A percentile compares a stretch with the other conserved stretches of the same genome.
Conservation (phyloP, 2,329 filamentous ascomycete species). For the Colletotrichum tabaci region DNA sequence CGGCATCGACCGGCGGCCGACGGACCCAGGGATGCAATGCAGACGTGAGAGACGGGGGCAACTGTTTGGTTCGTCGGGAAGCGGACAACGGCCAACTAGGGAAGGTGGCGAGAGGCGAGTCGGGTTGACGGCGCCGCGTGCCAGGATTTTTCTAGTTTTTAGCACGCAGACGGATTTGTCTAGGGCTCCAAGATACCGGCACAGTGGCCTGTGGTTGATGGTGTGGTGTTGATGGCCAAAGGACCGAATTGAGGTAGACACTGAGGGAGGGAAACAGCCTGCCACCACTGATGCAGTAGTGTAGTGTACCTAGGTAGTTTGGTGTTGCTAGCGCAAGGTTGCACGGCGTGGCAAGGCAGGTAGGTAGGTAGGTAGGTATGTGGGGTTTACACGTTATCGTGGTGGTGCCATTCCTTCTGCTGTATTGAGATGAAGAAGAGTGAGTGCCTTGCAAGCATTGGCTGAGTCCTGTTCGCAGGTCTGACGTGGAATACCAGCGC, state of each 20-base stretch:
- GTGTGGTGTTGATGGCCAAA: constrained; percentile 11
- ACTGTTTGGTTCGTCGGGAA: constrained; percentile 34
- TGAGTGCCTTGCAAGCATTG: constrained; percentile 30
- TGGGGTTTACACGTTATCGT: not conserved
- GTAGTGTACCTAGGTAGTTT: too few species aligned
- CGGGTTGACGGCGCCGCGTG: constrained; percentile 17
- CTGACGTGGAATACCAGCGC: constrained; percentile 8
- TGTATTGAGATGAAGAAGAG: constrained; percentile 2
- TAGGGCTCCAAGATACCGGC: constrained; percentile 7
- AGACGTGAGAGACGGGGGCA: constrained; percentile 16
- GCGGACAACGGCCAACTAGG: constrained; percentile 13
- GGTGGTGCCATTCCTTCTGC: not conserved
- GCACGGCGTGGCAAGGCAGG: constrained; percentile 10
- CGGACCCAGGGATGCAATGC: constrained; percentile 8
- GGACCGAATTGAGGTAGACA: constrained; percentile 22
- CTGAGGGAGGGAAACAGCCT: constrained; percentile 16
- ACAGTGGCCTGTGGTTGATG: constrained; percentile 4
- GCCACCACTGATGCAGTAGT: constrained; percentile 12
- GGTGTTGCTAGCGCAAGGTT: constrained; percentile 14
- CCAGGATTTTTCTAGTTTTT: not conserved
- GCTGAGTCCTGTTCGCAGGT: constrained; percentile 13
- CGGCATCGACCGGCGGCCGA: constrained; percentile 5
- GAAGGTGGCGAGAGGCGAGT: constrained; percentile 28
- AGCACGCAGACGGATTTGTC: constrained; percentile 7
- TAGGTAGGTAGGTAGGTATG: not conserved